These are phyloP conservation scores for Millerozyma miso DNA, from an alignment of 805 yeast species.

Conservation along the genomic window DNA sequence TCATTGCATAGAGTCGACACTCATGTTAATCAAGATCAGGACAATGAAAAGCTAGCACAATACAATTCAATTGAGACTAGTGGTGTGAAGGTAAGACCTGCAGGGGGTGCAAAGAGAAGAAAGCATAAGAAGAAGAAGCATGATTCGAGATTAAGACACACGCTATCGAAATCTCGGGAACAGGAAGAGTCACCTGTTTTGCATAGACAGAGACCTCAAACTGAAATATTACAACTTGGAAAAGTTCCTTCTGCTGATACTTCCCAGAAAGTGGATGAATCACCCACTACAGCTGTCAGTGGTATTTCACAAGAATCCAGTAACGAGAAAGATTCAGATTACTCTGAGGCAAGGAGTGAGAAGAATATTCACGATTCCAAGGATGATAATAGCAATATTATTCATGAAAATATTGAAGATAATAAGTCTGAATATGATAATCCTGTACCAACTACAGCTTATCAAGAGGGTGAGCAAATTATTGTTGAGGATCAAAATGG, in stretches of 20 bases:
- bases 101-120: constrained; percentile 67
- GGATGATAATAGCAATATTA: constrained; percentile 1
- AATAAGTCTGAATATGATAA: constrained; percentile 1
- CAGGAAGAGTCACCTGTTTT: constrained; percentile 12
- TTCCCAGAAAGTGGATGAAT: constrained; percentile 3
- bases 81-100: constrained; percentile 63
- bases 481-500: constrained; percentile 83
- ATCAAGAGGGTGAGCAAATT: constrained; percentile 63
- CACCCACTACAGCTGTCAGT: constrained; percentile 4
- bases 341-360: background rate
- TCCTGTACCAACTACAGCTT: constrained; percentile 32
- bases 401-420: constrained; percentile 1
- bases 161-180: constrained; percentile 19
- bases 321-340: background rate
- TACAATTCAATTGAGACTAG: constrained; percentile 54
- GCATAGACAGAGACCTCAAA: constrained; percentile 33
- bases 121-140: constrained; percentile 31
- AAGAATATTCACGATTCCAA: background rate
- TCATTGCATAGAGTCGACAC: constrained; percentile 85
- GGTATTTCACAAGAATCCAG: constrained; percentile 4
- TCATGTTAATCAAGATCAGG: constrained; percentile 12
- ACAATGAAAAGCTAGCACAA: constrained; percentile 16
- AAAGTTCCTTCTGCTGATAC: constrained; percentile 2
- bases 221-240: constrained; percentile 40
- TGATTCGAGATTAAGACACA: constrained; percentile 29